Base-by-base conservation (phyloP, 371 early-diverging fungal species). In the Mortierella polycephala region DNA sequence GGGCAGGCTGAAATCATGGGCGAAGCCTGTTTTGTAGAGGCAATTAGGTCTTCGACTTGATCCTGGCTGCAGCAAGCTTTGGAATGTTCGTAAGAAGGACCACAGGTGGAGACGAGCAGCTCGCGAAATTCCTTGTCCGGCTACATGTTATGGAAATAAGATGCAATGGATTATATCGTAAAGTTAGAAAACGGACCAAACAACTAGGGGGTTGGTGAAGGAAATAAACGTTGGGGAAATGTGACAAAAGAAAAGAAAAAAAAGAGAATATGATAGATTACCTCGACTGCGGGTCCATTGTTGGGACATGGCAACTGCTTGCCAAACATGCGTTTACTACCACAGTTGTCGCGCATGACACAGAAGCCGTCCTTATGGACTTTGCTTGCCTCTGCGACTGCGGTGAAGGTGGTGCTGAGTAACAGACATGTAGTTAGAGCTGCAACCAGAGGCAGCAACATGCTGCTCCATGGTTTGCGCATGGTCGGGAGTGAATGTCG, bases 1-100 rank as follows among this genome's bases (percentile, higher is more conserved):
- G 94, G 94, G 68, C 94, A 93, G 6, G 90, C 85, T 0, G 85
- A 77, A 21, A 92, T 84, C 60, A 93, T 84, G 5, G 82, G 82
- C 40, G 88, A 83, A 9, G 90, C 92, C 49, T 81, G 75, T 62
- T 88, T 84, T 41, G 89, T 87, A 62, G 87, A 86, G 9, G 77
- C 60, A 4, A 83, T 74, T 10, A 92, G 75, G 40, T 80, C 75
- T 44, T 84, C 74, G 14, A 92, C 59, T 71, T 93, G 94, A 23
- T 64, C 61, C 39, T 85, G 80, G 51, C 87, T 89, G 67, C 94
- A 93, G 71, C 94, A 93, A 9, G 84, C 85, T 49, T 81, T 82
- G 11, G 87, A 83, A 10, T 87, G 67, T n/a, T 72, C 76, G 63
- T 83, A 91, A 1, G 83, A 62, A 10, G 75, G 67, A 7, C 93